Evolutionary conservation across 1,284 basidiomycete species (phyloP), one percentile per base, ranked within the genome.

Genomic region (Apiotrichum siamense): DNA sequence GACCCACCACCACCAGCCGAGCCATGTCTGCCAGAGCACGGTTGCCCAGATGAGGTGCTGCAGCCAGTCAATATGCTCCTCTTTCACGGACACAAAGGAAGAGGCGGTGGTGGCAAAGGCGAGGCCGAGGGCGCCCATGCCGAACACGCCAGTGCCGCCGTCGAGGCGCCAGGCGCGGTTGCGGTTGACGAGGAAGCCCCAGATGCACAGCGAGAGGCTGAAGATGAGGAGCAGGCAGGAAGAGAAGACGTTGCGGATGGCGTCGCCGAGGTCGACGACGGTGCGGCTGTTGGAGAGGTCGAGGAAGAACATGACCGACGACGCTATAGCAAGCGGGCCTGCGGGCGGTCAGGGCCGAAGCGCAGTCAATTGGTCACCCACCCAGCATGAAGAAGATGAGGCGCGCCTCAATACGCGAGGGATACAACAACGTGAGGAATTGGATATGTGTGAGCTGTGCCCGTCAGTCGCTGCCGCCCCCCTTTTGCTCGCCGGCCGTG

Each of bases 1-100:
- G 20, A 93, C 90, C 91, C 91, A 97, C 90, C 90, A 93, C 90
- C 90, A 93, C 87, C 88, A 94, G 0, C 88, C 88, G 44, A 78
- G 57, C 75, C 70, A 77, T 72, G 83, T 88, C 77, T 96, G 91
- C 90, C 90, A 94, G 17, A 94, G 80, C 12, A 93, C 81, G 37
- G 92, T 83, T 3, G 86, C 84, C 82, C 87, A 91, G 72, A 89
- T 83, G 42, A 94, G 77, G 29, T 83, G 80, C 3, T 87, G 86
- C 55, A 94, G 78, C 91, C 91, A 96, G 12, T 83, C 77, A 59
- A 88, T 87, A 64, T 86, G 83, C 65, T 86, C 83, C 65, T 86
- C 84, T 45, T 80, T 84, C 31, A 96, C 86, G 62, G 90, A 89
- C 12, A 92, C 72, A 62, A 94, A 87, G 52, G 91, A 93, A 66